Percentiles rank a stretch among this genome's conserved stretches.
These are phyloP conservation scores for Eimeria falciformis DNA, from an alignment of 169 alveolate genomes.

Conservation along the genomic window DNA sequence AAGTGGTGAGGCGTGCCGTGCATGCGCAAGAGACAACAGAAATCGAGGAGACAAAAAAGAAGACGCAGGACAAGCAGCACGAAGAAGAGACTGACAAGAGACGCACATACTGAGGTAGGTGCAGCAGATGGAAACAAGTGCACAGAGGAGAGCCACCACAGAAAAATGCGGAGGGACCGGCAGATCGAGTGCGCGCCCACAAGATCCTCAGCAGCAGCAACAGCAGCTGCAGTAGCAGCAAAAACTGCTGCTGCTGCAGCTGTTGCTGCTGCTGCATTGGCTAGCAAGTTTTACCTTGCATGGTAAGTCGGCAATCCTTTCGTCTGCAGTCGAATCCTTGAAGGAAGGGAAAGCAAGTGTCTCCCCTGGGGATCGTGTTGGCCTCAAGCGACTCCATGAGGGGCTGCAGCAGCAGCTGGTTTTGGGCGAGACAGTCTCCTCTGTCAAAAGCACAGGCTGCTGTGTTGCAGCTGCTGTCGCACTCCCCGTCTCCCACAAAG, in stretches of 20 bases:
- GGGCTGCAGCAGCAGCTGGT: slow-evolving; percentile 46
- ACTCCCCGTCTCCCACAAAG: slow-evolving; percentile 83
- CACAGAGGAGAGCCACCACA: neutral
- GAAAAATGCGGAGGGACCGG: neutral
- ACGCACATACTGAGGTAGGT: neutral
- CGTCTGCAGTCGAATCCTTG: neutral
- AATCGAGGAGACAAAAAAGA: neutral
- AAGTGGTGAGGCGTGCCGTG: neutral
- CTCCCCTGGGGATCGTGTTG: neutral
- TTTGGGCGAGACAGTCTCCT: slow-evolving; percentile 81
- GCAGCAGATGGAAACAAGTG: neutral
- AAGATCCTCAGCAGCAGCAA: neutral
- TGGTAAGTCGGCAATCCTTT: slow-evolving; percentile 19
- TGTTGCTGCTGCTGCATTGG: no score
- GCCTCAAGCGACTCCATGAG: slow-evolving; percentile 12
- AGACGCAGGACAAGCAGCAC: neutral
- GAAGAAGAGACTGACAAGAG: neutral
- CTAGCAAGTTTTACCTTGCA: neutral
- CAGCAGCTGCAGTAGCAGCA: slow-evolving; percentile 26
- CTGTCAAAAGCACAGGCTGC: slow-evolving; percentile 83
- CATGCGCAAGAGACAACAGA: neutral
- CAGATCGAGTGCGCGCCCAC: no score
- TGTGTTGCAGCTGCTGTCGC: slow-evolving; percentile 81
- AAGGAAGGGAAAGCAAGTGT: slow-evolving; percentile 23
- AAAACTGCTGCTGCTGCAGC: neutral